A percentile compares a stretch with the other conserved stretches of the same genome.
Conservation (phyloP, 2,329 filamentous ascomycete genomes). For the Aspergillus felis region DNA sequence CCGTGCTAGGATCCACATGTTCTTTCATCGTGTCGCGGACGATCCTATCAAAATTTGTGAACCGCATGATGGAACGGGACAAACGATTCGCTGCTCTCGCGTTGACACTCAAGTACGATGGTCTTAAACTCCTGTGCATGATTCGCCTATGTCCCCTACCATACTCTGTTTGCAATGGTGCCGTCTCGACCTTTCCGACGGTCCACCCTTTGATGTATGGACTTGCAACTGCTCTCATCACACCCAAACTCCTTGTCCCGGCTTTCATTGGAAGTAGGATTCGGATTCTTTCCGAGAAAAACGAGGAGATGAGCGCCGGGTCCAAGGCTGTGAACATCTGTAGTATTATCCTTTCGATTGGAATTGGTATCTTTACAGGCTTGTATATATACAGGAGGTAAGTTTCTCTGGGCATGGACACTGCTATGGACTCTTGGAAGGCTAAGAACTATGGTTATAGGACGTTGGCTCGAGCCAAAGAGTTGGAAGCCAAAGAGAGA, state of each 20-base stretch:
- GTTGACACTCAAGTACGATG: slow-evolving; percentile 84
- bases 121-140: slow-evolving; percentile 81
- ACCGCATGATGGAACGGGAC: slow-evolving; percentile 75
- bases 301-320: slow-evolving; percentile 73
- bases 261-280: slow-evolving; percentile 87
- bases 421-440: not conserved
- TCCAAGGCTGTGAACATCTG: slow-evolving; percentile 81
- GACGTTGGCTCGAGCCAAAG: slow-evolving; percentile 46
- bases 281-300: slow-evolving; percentile 75
- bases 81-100: slow-evolving; percentile 83
- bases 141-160: slow-evolving; percentile 90
- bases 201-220: slow-evolving; percentile 73
- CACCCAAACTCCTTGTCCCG: slow-evolving; percentile 84
- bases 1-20: slow-evolving; percentile 69
- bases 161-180: slow-evolving; percentile 90
- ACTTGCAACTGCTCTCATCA: slow-evolving; percentile 74
- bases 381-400: slow-evolving; percentile 75
- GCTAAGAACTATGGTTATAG: slow-evolving; percentile 20
- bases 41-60: slow-evolving; percentile 72
- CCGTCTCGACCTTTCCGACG: slow-evolving; percentile 87
- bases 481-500: slow-evolving; percentile 47
- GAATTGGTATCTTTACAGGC: slow-evolving; percentile 71
- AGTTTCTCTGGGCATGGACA: slow-evolving; percentile 7
- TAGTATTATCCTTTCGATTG: slow-evolving; percentile 68
- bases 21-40: slow-evolving; percentile 80